Base-by-base conservation (phyloP, 169 alveolate genomes). In the Plasmodium knowlesi region DNA sequence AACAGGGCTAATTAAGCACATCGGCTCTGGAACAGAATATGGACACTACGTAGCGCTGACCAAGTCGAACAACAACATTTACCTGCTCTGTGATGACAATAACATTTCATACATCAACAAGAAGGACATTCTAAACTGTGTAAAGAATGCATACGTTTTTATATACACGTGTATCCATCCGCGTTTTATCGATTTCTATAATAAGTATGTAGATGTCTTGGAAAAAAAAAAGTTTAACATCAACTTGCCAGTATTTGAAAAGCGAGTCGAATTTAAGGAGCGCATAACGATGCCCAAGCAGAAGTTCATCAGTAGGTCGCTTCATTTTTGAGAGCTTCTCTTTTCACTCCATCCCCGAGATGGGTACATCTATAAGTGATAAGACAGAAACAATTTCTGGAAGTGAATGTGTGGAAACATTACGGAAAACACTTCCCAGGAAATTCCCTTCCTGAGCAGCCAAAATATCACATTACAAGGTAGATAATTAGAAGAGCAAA, bases 1-100 rank as follows among this genome's bases (percentile, higher is more conserved):
- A 76, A 86, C 93, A 1, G 93, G 93, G 0, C 73, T 86, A 34
- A 86, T 86, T 86, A 86, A 86, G 25, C 93, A 86, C 32, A 73
- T 86, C 3, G 93, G 93, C 28, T 86, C 93, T 2, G 93, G 93
- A 50, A 86, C 93, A 53, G 93, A 86, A 32, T 86, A 86, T 43
- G 93, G 93, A 0, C 93, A 86, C 76, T 86, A 86, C 46, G 61
- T 86, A 22, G 93, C 93, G 12, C 79, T 86, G 8, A 86, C 93
- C 34, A 86, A 86, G 46, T 86, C 86, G 8, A 86, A 86, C 54
- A 86, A 86, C 70, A 86, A 86, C 71, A 86, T 86, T 5, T 86
- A 86, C 46, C 54, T 86, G 9, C 85, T 74, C 67, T 86, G 93
- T 76, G 93, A 86, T 86, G 93, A 86, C 67, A 86, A 74, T 34